Evolutionary conservation across 306 rosid species (phyloP).

Genomic region (Cicer bijugum): DNA sequence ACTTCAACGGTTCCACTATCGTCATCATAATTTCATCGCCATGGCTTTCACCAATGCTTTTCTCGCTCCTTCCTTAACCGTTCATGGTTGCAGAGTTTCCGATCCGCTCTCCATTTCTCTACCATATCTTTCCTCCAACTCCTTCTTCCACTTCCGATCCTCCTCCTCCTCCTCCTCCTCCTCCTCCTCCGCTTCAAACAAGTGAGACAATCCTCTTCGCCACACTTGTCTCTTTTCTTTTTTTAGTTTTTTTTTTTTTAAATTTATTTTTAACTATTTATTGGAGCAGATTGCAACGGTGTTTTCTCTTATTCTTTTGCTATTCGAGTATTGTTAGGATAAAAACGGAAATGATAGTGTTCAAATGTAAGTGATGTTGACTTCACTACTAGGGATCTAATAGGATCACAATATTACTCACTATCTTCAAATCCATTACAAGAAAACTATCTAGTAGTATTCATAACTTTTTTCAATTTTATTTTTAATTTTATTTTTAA

Average conservation of each 20-base stretch:
- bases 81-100: slow-evolving; percentile 44
- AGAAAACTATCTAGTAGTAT: not conserved
- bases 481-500: no score
- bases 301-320: not conserved
- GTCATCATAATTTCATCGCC: not conserved
- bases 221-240: not conserved
- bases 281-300: not conserved
- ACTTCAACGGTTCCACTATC: not conserved
- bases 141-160: slow-evolving; percentile 34
- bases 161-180: not conserved
- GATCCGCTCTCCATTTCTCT: slow-evolving; percentile 49
- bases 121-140: slow-evolving; percentile 39
- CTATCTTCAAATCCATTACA: not conserved
- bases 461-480: no score
- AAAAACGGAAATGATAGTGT: not conserved
- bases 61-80: slow-evolving; percentile 55
- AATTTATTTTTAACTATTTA: not conserved
- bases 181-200: not conserved
- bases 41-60: slow-evolving; percentile 67
- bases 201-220: slow-evolving; percentile 45
- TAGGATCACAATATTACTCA: not conserved
- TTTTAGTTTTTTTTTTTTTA: not conserved
- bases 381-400: slow-evolving; percentile 15
- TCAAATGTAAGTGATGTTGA: slow-evolving; percentile 21
- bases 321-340: not conserved